Base-by-base conservation (phyloP, 805 yeast species). In the Candida pseudofarinosa region DNA sequence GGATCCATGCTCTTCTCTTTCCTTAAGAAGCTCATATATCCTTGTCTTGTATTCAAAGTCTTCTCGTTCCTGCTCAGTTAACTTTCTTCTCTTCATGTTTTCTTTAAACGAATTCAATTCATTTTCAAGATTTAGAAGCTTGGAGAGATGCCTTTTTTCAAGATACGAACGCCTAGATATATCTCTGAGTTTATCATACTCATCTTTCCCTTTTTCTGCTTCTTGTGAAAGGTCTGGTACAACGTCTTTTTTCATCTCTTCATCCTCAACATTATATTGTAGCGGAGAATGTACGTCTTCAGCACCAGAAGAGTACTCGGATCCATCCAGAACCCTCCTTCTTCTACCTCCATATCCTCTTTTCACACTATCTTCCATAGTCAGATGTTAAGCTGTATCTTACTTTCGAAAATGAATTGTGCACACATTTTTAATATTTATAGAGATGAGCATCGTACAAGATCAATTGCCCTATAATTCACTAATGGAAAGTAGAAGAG, bases 131-230 rank as follows among this genome's bases (percentile, higher is more conserved):
- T 57, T 56, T 13, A 37, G 32, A 4, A 59, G 32, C 35, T 58
- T 58, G 23, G 46, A 34, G 15, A 45, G 44, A 35, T 58, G 56
- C 33, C 64, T 39, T 18, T 54, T 51, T 33, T 50, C 34, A 10
- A 59, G 46, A 39, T 59, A 59, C n/a, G 52, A 42, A 32, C 44
- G 49, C 23, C 62, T 41, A 10, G 63, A 60, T 3, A 37, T 20
- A 28, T 49, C 47, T 35, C 56, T 17, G 19, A 48, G 39, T 5
- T 30, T 15, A 3, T 41, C 43, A 33, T 40, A 43, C 19, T 48
- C 40, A 8, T 23, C 39, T 17, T n/a, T 16, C 3, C 19, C 13
- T 33, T 40, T 35, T n/a, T 19, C 15, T 13, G 6, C 28, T 2
- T 10, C 19, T 23, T 23, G 28, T 23, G 28, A 23, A 7, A 23